Conservation (phyloP, 768 basidiomycete species). For the Strobilomyces confusus region DNA sequence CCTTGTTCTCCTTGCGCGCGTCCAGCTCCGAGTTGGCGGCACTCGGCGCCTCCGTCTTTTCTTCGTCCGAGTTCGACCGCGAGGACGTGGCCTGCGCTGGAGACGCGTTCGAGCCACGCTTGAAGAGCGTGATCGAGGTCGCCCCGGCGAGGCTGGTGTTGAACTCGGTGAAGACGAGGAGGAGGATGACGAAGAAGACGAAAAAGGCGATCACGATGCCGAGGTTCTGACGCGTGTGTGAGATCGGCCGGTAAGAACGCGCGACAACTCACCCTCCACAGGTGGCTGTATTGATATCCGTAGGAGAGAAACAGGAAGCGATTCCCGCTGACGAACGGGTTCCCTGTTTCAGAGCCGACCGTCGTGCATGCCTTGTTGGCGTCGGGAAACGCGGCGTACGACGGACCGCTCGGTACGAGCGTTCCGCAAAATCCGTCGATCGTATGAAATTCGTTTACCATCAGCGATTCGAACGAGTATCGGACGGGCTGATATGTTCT, state of each 20-base stretch:
- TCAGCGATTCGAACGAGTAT: conserved; percentile 60
- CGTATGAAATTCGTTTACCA: conserved; percentile 80
- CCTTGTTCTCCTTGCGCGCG: conserved; percentile 6
- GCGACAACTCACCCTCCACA: conserved; percentile 42
- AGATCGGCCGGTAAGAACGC: background rate
- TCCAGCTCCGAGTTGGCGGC: conserved; percentile 7
- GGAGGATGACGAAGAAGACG: conserved; percentile 48
- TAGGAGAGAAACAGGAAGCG: conserved; percentile 46
- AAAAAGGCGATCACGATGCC: conserved; percentile 70
- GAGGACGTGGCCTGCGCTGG: background rate
- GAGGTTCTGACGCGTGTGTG: conserved; percentile 43
- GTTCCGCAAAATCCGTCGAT: conserved; percentile 57
- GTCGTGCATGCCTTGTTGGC: conserved; percentile 75
- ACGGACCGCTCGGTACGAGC: conserved; percentile 59
- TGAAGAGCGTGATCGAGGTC: conserved; percentile 57
- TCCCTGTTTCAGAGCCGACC: conserved; percentile 60
- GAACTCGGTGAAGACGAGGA: conserved; percentile 58
- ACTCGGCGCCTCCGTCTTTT: conserved; percentile 22
- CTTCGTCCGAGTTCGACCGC: conserved; percentile 27
- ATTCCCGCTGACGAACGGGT: conserved; percentile 57
- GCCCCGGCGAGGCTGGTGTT: conserved; percentile 36
- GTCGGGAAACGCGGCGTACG: conserved; percentile 52
- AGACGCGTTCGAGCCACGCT: conserved; percentile 44
- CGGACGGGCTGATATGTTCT: conserved; percentile 45
- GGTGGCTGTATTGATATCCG: conserved; percentile 40